Percentiles rank a stretch among this genome's conserved stretches.
phyloP scores from a whole-genome alignment of 2,329 filamentous ascomycete genomes.

The Diaporthe sp. region DNA sequence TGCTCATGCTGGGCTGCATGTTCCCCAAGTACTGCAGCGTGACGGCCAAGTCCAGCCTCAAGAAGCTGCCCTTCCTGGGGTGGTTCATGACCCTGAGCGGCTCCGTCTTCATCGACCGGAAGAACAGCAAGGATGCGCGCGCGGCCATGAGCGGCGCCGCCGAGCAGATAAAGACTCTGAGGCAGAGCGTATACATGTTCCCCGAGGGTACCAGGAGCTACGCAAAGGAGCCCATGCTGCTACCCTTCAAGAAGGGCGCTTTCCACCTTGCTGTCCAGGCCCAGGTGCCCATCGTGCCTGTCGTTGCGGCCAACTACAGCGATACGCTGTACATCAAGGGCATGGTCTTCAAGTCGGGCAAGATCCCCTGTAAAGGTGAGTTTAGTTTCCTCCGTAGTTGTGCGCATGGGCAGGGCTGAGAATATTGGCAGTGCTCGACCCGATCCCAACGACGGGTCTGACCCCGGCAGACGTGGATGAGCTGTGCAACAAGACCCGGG shows the following conservation, averaged over 20 bases:
- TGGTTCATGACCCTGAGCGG: constrained; percentile 95
- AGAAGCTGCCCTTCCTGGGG: constrained; percentile 85
- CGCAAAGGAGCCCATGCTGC: constrained; percentile 81
- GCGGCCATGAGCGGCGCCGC: constrained; percentile 89
- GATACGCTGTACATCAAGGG: constrained; percentile 77
- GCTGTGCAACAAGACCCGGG: constrained; percentile 76
- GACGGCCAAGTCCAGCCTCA: constrained; percentile 90
- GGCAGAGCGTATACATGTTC: constrained; percentile 87
- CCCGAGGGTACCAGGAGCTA: constrained; percentile 96
- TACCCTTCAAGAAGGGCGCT: constrained; percentile 99
- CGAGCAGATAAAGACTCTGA: constrained; percentile 79
- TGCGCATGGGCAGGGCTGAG: not conserved
- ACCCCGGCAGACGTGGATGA: constrained; percentile 83
- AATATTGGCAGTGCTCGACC: constrained; percentile 76
- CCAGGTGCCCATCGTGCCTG: constrained; percentile 90
- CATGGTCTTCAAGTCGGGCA: constrained; percentile 75
- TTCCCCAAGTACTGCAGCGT: constrained; percentile 95
- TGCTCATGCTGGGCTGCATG: constrained; percentile 88
- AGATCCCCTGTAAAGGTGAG: constrained; percentile 82
- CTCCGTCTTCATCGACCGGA: constrained; percentile 95
- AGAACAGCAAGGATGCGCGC: constrained; percentile 85
- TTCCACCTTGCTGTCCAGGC: constrained; percentile 97
- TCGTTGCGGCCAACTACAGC: constrained; percentile 85
- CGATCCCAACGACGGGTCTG: constrained; percentile 82
- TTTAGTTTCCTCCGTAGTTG: constrained; percentile 24